A percentile compares a stretch with the other conserved stretches of the same genome.
phyloP scores from a whole-genome alignment of 306 rosid species.

The Quercus bicolor region DNA sequence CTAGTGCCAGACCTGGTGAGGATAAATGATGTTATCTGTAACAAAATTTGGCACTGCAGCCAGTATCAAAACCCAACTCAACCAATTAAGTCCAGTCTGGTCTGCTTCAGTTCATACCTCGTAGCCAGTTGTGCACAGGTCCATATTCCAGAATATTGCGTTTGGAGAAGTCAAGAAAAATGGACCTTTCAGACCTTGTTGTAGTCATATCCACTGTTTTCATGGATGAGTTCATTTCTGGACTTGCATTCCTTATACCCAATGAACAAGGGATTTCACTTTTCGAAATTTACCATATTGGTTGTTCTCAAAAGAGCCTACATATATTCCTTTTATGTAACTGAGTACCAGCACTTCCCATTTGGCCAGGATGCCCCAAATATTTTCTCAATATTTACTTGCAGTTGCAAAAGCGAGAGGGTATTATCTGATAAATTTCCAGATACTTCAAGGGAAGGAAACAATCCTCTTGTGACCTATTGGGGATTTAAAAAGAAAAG shows the following conservation, averaged over 20 bases:
- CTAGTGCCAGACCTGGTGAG: neutral
- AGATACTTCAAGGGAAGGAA: neutral
- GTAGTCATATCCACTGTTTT: neutral
- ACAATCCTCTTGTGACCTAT: neutral
- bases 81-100: neutral
- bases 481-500: neutral
- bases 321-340: neutral
- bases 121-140: neutral
- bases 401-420: neutral
- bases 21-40: neutral
- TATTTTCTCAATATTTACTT: neutral
- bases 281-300: neutral
- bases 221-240: neutral
- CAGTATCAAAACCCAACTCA: neutral
- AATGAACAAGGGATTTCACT: neutral
- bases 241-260: neutral
- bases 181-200: neutral
- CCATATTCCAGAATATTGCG: neutral
- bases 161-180: neutral
- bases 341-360: neutral
- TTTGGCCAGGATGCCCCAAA: neutral
- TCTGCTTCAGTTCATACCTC: neutral
- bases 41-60: neutral
- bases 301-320: neutral
- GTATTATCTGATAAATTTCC: neutral